Evolutionary conservation across 1,139 yeast species (phyloP).

Genomic region (Geotrichum aggregatum): DNA sequence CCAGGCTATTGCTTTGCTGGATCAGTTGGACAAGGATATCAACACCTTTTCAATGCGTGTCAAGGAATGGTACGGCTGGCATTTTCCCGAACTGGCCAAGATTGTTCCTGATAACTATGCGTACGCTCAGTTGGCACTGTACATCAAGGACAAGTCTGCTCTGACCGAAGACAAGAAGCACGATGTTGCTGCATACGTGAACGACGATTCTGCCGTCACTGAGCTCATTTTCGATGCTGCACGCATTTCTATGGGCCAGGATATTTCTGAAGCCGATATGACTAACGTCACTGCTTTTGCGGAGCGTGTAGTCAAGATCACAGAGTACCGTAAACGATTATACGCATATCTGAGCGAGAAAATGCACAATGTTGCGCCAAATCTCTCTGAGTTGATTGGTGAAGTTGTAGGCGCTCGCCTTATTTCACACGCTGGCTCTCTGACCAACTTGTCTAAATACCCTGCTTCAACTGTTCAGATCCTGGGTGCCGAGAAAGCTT

Average conservation of each 20-base stretch:
- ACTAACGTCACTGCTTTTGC: constrained; percentile 85
- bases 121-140: constrained; percentile 61
- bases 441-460: constrained; percentile 90
- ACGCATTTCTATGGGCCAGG: constrained; percentile 98
- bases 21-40: constrained; percentile 93
- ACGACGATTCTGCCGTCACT: constrained; percentile 92
- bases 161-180: constrained; percentile 82
- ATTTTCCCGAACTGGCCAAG: constrained; percentile 98
- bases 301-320: constrained; percentile 87
- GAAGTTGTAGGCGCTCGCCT: constrained; percentile 98
- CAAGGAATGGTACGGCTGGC: constrained; percentile 99
- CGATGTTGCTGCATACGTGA: constrained; percentile 81
- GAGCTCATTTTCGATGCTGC: constrained; percentile 93
- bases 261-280: constrained; percentile 83
- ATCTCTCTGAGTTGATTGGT: constrained; percentile 90
- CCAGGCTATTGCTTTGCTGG: constrained; percentile 95
- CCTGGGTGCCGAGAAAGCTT: constrained; percentile 98
- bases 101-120: constrained; percentile 94
- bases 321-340: constrained; percentile 91
- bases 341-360: constrained; percentile 84
- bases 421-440: constrained; percentile 95
- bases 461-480: constrained; percentile 99
- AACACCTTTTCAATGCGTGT: constrained; percentile 96
- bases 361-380: constrained; percentile 98
- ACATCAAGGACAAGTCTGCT: constrained; percentile 82